phyloP scores from a whole-genome alignment of 2,329 filamentous ascomycete genomes.

The Cladosporium sp. region DNA sequence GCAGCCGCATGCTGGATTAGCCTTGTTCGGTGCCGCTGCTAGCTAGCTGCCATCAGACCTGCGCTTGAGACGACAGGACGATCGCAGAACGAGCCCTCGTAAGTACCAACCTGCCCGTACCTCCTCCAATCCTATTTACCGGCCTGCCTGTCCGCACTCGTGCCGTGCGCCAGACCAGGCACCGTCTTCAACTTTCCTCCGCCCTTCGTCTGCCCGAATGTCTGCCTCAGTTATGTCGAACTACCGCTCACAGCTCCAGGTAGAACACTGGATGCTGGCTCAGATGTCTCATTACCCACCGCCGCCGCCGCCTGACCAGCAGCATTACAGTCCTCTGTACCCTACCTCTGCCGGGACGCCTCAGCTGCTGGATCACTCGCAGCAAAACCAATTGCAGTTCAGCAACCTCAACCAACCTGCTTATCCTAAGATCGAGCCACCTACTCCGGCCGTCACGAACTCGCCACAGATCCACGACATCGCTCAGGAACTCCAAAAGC shows the following conservation, averaged over 20 bases:
- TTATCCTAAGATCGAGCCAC: constrained; percentile 33
- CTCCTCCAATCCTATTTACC: constrained; percentile 8
- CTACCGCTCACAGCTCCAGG: constrained; percentile 31
- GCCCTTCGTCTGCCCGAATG: constrained; percentile 18
- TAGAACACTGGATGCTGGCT: constrained; percentile 32
- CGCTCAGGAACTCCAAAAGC: constrained; percentile 28
- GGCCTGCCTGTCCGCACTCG: constrained; percentile 1
- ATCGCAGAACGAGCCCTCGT: constrained; percentile 10
- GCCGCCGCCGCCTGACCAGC: constrained; percentile 31
- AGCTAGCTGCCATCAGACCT: constrained; percentile 11
- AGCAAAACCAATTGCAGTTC: constrained; percentile 32
- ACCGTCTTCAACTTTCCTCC: constrained; percentile 2
- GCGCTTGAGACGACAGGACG: constrained; percentile 5
- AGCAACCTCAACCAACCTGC: constrained; percentile 30
- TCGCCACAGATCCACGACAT: constrained; percentile 30
- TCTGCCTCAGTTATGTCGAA: constrained; percentile 32
- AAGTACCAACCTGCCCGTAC: constrained; percentile 12
- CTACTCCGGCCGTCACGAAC: constrained; percentile 16
- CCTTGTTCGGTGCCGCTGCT: constrained; percentile 11
- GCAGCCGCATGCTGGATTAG: constrained; percentile 12
- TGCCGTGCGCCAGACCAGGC: constrained; percentile 1
- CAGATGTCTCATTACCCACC: constrained; percentile 36
- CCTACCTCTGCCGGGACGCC: constrained; percentile 27
- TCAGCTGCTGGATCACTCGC: constrained; percentile 29
- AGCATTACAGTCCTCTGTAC: constrained; percentile 33